phyloP scores from a whole-genome alignment of 208 protist genomes.

The Crithidia fasciculata region DNA sequence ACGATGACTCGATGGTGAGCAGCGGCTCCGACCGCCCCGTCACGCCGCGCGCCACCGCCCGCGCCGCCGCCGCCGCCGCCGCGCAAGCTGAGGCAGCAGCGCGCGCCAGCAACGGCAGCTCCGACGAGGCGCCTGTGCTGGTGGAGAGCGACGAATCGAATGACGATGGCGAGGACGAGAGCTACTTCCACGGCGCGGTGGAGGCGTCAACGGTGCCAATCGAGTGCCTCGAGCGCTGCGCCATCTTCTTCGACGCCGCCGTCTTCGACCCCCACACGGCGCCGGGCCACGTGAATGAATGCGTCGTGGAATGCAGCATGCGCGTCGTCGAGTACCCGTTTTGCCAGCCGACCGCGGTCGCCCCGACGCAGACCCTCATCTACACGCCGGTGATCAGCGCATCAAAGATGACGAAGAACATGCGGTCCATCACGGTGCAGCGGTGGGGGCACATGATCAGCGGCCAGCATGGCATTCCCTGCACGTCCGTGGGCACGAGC shows the following conservation, averaged over 20 bases:
- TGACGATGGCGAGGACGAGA: background rate
- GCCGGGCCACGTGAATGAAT: constrained; percentile 8
- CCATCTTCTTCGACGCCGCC: constrained; percentile 38
- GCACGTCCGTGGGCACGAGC: background rate
- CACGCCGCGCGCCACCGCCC: background rate
- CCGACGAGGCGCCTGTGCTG: background rate
- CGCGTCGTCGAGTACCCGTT: constrained; percentile 32
- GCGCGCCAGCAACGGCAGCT: background rate
- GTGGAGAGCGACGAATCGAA: background rate
- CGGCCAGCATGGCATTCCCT: constrained; percentile 21
- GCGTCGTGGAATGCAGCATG: constrained; percentile 31
- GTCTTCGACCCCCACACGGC: constrained; percentile 13
- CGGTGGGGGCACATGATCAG: constrained; percentile 7
- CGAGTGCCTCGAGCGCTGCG: constrained; percentile 41
- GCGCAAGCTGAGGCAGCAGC: background rate
- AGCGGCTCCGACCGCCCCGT: constrained; percentile 1
- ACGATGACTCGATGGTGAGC: constrained; percentile 17
- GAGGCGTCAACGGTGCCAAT: constrained; percentile 17
- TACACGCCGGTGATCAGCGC: constrained; percentile 15
- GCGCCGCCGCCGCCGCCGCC: background rate
- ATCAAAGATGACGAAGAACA: constrained; percentile 11
- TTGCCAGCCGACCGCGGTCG: constrained; percentile 4
- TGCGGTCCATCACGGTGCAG: constrained; percentile 9
- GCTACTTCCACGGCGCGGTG: background rate
- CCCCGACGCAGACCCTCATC: constrained; percentile 15